Base-by-base conservation (phyloP, 257 asterid genomes). In the Paulownia fortunei region DNA sequence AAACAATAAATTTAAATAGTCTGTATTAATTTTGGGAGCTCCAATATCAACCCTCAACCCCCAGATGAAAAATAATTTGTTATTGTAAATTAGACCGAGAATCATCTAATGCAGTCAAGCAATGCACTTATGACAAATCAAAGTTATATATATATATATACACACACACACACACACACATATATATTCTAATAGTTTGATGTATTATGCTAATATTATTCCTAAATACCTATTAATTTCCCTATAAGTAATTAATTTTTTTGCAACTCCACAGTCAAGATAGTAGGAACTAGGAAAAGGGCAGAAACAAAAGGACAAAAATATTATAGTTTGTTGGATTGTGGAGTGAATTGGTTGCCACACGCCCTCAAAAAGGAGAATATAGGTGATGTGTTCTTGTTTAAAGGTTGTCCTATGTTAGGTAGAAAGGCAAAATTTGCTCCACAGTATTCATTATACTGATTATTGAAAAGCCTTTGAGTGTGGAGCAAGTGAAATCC, bases 401-500 rank as follows among this genome's bases (percentile, higher is more conserved):
- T 70, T 77, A 5, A 73, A 76, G 73, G 77, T 42, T 12, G 44
- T 68, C 52, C 10, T 39, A 72, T 73, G 88, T 88, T 85, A 62
- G 92, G 92, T 85, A 74, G 88, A 82, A 79, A 80, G 76, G 67
- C 5, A 58, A 64, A 64, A 73, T n/a, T 18, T 51, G 36, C 41
- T 52, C 8, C 64, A 34, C 62, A 49, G 39, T 30, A 59, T 67
- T 42, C 69, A 81, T 84, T 72, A 80, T 80, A 0, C 74, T 46
- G 18, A 62, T 42, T 32, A 77, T 68, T 72, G 70, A 46, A 62
- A 44, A 65, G 51, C 37, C 91, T 88, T 91, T 88, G 92, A 90
- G 96, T 92, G 85, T 84, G 69, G 72, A 79, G 18, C 76, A 92
- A 87, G 97, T 85, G 84, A 85, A 60, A 76, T 67, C 58, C n/a